phyloP scores from a whole-genome alignment of 768 basidiomycete genomes.

The Kwoniella dejecticola region DNA sequence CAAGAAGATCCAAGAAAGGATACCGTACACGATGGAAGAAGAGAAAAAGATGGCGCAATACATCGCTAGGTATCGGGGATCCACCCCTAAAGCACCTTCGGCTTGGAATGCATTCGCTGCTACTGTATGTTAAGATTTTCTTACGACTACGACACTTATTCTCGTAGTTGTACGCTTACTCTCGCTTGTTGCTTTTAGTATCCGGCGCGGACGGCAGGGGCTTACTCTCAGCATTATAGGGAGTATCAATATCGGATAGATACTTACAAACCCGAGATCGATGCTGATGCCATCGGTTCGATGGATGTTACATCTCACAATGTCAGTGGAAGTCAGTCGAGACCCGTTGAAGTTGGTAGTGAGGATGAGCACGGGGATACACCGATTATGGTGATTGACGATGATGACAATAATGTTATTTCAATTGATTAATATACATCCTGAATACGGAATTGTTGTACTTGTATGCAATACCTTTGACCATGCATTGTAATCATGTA shows the following conservation, averaged over 20 bases:
- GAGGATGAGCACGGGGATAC: constrained; percentile 7
- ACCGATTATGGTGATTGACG: constrained; percentile 1
- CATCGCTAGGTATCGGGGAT: not conserved
- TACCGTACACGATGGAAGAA: constrained; percentile 12
- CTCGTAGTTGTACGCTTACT: not conserved
- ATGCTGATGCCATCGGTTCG: not conserved
- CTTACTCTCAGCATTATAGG: constrained; percentile 13
- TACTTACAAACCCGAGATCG: not conserved
- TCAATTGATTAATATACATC: not conserved
- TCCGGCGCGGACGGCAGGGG: constrained; percentile 5
- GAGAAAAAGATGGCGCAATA: constrained; percentile 18
- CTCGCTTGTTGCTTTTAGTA: not conserved
- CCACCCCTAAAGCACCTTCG: not conserved
- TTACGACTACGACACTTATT: not conserved
- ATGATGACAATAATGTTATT: constrained; percentile 2
- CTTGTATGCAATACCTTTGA: too few relatives aligned
- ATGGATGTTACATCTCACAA: too few relatives aligned
- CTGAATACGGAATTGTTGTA: too few relatives aligned
- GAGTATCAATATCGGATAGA: constrained; percentile 10
- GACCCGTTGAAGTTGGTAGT: not conserved
- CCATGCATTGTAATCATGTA: too few relatives aligned
- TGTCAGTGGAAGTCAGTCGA: constrained; percentile 11
- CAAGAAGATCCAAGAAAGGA: not conserved
- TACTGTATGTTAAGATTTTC: constrained; percentile 7
- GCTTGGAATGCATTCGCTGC: constrained; percentile 13